phyloP scores from a whole-genome alignment of 2,329 filamentous ascomycete species.

The Fusarium euwallaceae region DNA sequence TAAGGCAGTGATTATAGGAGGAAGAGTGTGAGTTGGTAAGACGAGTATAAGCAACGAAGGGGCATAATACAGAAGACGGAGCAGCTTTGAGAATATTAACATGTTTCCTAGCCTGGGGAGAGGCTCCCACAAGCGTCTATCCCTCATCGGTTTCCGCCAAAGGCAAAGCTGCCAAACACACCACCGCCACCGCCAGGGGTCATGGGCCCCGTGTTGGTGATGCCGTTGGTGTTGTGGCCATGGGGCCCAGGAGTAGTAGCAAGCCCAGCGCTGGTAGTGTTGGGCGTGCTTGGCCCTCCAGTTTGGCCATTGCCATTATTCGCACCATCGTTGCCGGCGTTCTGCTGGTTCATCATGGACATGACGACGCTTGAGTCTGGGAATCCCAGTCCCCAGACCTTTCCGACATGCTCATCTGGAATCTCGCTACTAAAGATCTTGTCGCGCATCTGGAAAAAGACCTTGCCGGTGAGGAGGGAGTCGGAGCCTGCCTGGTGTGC shows the following conservation, averaged over 20 bases:
- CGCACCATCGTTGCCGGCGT: conserved; percentile 47
- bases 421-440: conserved; percentile 89
- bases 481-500: conserved; percentile 96
- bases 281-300: conserved; percentile 72
- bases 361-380: conserved; percentile 67
- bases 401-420: conserved; percentile 84
- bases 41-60: conserved; percentile 3
- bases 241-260: conserved; percentile 64
- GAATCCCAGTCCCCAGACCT: conserved; percentile 92
- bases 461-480: conserved; percentile 90
- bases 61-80: conserved; percentile 19
- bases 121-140: not conserved
- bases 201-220: conserved; percentile 75
- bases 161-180: conserved; percentile 80
- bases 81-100: conserved; percentile 29
- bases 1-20: conserved; percentile 12
- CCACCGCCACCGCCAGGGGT: conserved; percentile 83
- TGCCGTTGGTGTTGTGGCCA: conserved; percentile 68
- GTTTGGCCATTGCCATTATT: conserved; percentile 55
- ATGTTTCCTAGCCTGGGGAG: conserved; percentile 19
- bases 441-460: conserved; percentile 94
- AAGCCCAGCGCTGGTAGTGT: conserved; percentile 70
- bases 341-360: conserved; percentile 53
- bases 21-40: not conserved
- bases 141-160: conserved; percentile 57